phyloP scores from a whole-genome alignment of 306 rosid species.

The Luffa acutangula region DNA sequence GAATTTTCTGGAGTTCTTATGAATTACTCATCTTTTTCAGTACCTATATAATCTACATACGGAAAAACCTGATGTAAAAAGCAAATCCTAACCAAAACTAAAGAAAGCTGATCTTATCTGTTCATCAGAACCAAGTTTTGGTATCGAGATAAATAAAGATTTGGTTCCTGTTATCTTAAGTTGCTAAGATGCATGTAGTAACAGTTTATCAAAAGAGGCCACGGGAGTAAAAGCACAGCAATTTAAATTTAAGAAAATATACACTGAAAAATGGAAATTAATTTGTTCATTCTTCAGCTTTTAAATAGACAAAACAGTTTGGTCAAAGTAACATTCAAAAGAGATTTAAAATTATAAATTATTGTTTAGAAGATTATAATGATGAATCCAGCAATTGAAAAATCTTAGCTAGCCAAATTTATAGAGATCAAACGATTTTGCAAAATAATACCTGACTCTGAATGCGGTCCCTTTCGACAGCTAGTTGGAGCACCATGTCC shows the following conservation, averaged over 20 bases:
- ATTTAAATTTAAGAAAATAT: neutral
- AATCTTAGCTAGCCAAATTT: neutral
- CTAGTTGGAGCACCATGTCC: conserved; percentile 69
- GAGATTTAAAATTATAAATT: neutral
- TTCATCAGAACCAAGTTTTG: too few species aligned
- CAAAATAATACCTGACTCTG: conserved; percentile 51
- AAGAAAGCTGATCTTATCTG: neutral
- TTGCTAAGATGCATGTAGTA: neutral
- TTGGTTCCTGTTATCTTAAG: neutral
- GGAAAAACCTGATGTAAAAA: neutral
- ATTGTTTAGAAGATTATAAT: neutral
- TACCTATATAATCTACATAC: neutral
- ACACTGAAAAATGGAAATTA: neutral
- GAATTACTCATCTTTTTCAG: neutral
- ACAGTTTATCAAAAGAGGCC: neutral
- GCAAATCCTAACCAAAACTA: neutral
- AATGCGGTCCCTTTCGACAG: conserved; percentile 64
- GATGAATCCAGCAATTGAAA: neutral
- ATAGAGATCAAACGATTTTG: conserved; percentile 2
- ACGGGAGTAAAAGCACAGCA: neutral
- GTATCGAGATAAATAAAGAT: too few species aligned
- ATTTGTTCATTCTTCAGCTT: neutral
- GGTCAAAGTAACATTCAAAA: neutral
- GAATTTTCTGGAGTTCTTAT: neutral
- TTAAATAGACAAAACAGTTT: neutral